Evolutionary conservation across 225 moss, liverwort and hornwort species (phyloP).

Genomic region (Straminergon stramineum): DNA sequence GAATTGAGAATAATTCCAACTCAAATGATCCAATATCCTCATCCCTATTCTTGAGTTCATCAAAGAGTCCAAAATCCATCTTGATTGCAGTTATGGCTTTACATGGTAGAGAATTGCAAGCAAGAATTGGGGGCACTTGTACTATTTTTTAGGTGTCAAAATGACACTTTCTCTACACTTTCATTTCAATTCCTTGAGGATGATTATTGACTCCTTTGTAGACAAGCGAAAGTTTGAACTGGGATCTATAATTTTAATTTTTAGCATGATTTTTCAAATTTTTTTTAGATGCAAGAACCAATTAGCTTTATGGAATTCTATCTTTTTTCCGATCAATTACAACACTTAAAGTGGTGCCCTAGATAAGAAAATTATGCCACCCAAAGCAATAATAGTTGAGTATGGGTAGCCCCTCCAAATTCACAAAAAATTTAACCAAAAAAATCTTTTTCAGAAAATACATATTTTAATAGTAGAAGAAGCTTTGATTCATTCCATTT

Average conservation of each 20-base stretch:
- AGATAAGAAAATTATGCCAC: background rate
- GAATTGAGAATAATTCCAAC: background rate
- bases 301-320: background rate
- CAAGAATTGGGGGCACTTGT: background rate
- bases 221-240: background rate
- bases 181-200: background rate
- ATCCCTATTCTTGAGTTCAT: accelerated
- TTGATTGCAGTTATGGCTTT: accelerated
- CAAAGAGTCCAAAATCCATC: accelerated
- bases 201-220: background rate
- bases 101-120: accelerated
- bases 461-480: no score
- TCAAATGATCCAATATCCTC: background rate
- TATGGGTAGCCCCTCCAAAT: accelerated
- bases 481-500: background rate
- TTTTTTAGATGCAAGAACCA: background rate
- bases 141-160: background rate
- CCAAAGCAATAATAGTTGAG: background rate
- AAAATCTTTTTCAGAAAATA: background rate
- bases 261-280: background rate
- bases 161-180: background rate
- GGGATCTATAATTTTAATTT: background rate
- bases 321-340: background rate
- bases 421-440: background rate
- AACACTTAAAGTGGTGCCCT: background rate